Base-by-base conservation (phyloP, 148 eudicot species). In the Nepenthes mirabilis region DNA sequence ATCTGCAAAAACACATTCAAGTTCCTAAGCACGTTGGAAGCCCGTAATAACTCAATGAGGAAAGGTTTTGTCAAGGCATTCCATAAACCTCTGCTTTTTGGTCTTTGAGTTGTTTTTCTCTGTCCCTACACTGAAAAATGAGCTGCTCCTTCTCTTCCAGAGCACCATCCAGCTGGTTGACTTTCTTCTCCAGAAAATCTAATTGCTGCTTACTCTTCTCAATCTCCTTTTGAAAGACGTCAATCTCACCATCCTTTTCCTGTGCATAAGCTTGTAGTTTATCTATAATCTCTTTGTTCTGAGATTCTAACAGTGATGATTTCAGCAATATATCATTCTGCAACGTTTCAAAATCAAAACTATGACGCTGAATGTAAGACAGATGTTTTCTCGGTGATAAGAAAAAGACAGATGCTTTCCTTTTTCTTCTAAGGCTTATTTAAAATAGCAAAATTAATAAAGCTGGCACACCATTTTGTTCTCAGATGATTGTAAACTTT, bases 71-170 rank as follows among this genome's bases (percentile, higher is more conserved):
- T 57, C 11, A 35, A 61, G 60, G 36, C 43, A 32, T 68, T 52
- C 23, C 10, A 57, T 36, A 64, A 68, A 93, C 98, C 96, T 88
- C 84, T 63, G 79, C 71, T 57, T 74, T 83, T 62, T 80, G 74
- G 63, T 70, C 83, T 70, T 86, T 84, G 66, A 82, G 63, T 66
- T 74, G 80, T 71, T 76, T 79, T 70, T 80, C 91, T 72, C 77
- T 75, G 55, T 71, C 86, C 63, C 68, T 71, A 65, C 37, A 65
- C 67, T 69, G 82, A 60, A 73, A 14, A 68, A 93, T 75, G 60
- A 80, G 78, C 74, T 77, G 79, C 43, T 79, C 83, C 69, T 84
- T 93, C 71, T 88, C 91, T 65, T 82, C 78, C 68, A 84, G 55
- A 11, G 60, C 58, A 40, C 50, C 60, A 56, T 69, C 66, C 60